phyloP scores from a whole-genome alignment of 139 green algal genomes.

The Monoraphidium neglectum region DNA sequence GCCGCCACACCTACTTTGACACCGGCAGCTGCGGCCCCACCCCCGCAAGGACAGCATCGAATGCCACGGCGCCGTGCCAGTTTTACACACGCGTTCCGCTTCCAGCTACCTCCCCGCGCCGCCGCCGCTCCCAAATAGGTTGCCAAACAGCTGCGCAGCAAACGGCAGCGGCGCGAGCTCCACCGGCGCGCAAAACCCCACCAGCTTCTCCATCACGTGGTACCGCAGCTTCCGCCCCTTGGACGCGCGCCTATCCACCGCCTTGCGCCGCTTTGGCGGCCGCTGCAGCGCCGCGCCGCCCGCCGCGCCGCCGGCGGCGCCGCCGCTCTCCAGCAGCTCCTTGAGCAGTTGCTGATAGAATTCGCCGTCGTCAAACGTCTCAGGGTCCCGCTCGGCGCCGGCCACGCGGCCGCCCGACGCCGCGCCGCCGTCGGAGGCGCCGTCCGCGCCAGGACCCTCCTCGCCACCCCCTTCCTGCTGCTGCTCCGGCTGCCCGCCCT shows the following conservation, averaged over 20 bases:
- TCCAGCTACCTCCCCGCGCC: too few relatives aligned
- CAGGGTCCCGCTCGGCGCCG: conserved; percentile 40
- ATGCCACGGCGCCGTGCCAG: background rate
- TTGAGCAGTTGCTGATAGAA: conserved; percentile 94
- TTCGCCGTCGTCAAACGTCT: conserved; percentile 91
- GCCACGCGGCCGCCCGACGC: background rate
- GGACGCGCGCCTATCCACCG: conserved; percentile 82
- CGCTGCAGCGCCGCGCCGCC: conserved; percentile 13
- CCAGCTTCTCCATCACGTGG: conserved; percentile 88
- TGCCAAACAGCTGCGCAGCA: conserved; percentile 75
- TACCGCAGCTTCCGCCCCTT: conserved; percentile 93
- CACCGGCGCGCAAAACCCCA: conserved; percentile 88
- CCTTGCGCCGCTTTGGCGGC: conserved; percentile 78
- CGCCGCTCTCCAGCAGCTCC: conserved; percentile 81
- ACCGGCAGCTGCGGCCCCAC: background rate
- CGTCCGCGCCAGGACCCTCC: background rate
- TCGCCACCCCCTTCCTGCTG: too few relatives aligned
- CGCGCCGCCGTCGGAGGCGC: background rate
- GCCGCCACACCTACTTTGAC: too few relatives aligned
- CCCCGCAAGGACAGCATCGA: background rate
- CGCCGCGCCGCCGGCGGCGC: conserved; percentile 5
- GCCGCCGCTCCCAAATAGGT: conserved; percentile 74
- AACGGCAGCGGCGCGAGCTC: conserved; percentile 55
- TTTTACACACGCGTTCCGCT: background rate
- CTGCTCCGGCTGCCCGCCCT: too few relatives aligned